phyloP scores from a whole-genome alignment of 1,284 basidiomycete genomes.

The Puccinia polysora region DNA sequence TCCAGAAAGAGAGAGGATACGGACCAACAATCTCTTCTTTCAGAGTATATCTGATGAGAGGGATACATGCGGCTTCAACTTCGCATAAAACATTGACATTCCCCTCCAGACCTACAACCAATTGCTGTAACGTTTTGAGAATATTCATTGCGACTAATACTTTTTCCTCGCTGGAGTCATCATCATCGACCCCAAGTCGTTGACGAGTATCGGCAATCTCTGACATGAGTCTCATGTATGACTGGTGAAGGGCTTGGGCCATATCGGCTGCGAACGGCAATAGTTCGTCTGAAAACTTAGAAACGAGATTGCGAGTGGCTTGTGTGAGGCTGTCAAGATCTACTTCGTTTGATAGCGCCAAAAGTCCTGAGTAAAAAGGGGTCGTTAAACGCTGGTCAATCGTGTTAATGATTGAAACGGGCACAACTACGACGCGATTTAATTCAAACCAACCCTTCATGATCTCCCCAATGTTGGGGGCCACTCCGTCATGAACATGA shows the following conservation, averaged over 20 bases:
- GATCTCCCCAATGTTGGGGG: slow-evolving; percentile 75
- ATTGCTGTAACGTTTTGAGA: slow-evolving; percentile 55
- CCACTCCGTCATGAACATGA: slow-evolving; percentile 68
- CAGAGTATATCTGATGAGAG: slow-evolving; percentile 70
- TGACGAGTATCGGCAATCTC: slow-evolving; percentile 61
- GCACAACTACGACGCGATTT: background rate
- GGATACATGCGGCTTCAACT: slow-evolving; percentile 74
- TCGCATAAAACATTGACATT: slow-evolving; percentile 71
- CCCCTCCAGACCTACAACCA: slow-evolving; percentile 65
- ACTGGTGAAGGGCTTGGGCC: slow-evolving; percentile 70
- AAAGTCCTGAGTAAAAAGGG: slow-evolving; percentile 59
- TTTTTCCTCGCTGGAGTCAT: slow-evolving; percentile 69
- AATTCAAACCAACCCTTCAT: slow-evolving; percentile 64
- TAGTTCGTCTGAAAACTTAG: slow-evolving; percentile 75
- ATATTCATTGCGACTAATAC: slow-evolving; percentile 77
- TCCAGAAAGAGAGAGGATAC: slow-evolving; percentile 30
- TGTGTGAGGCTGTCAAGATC: slow-evolving; percentile 77
- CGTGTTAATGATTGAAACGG: background rate
- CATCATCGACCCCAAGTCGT: slow-evolving; percentile 44
- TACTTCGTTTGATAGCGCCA: slow-evolving; percentile 81
- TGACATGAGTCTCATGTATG: slow-evolving; percentile 70
- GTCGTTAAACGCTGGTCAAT: slow-evolving; percentile 8
- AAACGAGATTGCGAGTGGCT: slow-evolving; percentile 79
- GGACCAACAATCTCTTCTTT: slow-evolving; percentile 56
- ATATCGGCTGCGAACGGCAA: slow-evolving; percentile 80